Percentiles rank a stretch among this genome's conserved stretches.
Conservation (phyloP, 1,284 basidiomycete species). For the Cryptococcus depauperatus region DNA sequence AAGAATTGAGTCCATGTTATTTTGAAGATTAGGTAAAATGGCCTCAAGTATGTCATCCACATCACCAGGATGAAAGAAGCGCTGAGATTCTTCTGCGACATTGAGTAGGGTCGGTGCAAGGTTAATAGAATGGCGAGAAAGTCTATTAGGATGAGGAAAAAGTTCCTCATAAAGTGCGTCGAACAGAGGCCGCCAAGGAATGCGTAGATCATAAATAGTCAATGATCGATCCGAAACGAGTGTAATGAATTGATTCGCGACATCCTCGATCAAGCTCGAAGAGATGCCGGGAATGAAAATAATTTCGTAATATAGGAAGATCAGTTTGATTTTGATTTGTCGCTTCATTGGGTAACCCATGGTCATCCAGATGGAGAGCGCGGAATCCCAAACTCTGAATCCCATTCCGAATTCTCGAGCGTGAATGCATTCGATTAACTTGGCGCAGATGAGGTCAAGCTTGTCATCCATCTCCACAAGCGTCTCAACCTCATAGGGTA, state of each 20-base stretch:
- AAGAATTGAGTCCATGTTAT: slow-evolving; percentile 64
- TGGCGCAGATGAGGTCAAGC: slow-evolving; percentile 66
- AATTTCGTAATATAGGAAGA: slow-evolving; percentile 68
- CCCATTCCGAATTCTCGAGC: slow-evolving; percentile 73
- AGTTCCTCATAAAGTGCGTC: slow-evolving; percentile 71
- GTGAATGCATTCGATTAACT: slow-evolving; percentile 60
- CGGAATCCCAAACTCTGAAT: slow-evolving; percentile 67
- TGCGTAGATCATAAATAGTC: slow-evolving; percentile 68
- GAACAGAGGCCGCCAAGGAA: slow-evolving; percentile 82
- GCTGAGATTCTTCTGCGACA: slow-evolving; percentile 68
- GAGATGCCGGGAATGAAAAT: slow-evolving; percentile 51
- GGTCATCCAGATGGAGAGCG: slow-evolving; percentile 67
- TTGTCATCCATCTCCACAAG: slow-evolving; percentile 70
- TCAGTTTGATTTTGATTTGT: slow-evolving; percentile 64
- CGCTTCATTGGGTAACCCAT: slow-evolving; percentile 80
- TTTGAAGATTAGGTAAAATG: slow-evolving; percentile 60
- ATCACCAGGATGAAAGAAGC: slow-evolving; percentile 85
- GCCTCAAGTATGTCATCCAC: slow-evolving; percentile 78
- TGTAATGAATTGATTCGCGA: slow-evolving; percentile 47
- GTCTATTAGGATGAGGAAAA: slow-evolving; percentile 72
- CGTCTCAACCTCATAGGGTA: slow-evolving; percentile 77
- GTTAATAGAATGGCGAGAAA: slow-evolving; percentile 61
- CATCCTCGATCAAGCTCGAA: slow-evolving; percentile 47
- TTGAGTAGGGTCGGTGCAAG: slow-evolving; percentile 58
- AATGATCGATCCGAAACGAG: slow-evolving; percentile 62